A percentile compares a stretch with the other conserved stretches of the same genome.
Conservation (phyloP, 106 monocot genomes). For the Dendrobium catenatum region DNA sequence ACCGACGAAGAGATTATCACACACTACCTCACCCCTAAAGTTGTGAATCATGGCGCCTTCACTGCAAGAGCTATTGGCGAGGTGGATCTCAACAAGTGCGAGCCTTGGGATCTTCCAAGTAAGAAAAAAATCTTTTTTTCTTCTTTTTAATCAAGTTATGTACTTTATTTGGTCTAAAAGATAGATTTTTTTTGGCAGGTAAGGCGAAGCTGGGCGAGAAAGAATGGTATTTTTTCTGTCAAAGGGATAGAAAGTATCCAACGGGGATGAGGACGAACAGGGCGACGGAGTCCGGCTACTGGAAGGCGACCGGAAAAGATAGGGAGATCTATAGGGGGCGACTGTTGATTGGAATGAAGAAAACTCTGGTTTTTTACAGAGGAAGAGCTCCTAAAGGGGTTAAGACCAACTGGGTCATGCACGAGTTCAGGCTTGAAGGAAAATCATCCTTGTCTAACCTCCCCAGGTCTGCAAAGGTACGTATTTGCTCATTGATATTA, state of each 20-base stretch:
- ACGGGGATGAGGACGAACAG: conserved; percentile 68
- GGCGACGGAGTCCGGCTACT: conserved; percentile 68
- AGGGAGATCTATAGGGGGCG: conserved; percentile 58
- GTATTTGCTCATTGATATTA: not conserved
- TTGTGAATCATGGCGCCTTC: conserved; percentile 27
- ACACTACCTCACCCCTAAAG: conserved; percentile 36
- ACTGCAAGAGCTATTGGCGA: conserved; percentile 49
- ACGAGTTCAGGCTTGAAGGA: conserved; percentile 70
- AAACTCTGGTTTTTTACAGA: conserved; percentile 79
- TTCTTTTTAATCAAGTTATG: not conserved
- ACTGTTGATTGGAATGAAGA: conserved; percentile 71
- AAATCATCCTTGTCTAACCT: conserved; percentile 31
- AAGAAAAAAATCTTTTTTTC: not conserved
- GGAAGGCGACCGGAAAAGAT: conserved; percentile 92
- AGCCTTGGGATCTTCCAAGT: conserved; percentile 93
- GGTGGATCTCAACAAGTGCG: conserved; percentile 77
- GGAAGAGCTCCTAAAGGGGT: conserved; percentile 70
- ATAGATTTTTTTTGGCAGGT: conserved; percentile 11
- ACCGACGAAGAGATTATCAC: conserved; percentile 54
- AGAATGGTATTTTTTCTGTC: conserved; percentile 62
- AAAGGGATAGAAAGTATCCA: conserved; percentile 63
- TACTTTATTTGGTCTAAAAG: not conserved
- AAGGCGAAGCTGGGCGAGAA: conserved; percentile 67
- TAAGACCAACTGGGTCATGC: conserved; percentile 91
- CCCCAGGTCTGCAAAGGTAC: conserved; percentile 8